phyloP scores from a whole-genome alignment of 768 basidiomycete species.

The Sporobolomyces phaffii region DNA sequence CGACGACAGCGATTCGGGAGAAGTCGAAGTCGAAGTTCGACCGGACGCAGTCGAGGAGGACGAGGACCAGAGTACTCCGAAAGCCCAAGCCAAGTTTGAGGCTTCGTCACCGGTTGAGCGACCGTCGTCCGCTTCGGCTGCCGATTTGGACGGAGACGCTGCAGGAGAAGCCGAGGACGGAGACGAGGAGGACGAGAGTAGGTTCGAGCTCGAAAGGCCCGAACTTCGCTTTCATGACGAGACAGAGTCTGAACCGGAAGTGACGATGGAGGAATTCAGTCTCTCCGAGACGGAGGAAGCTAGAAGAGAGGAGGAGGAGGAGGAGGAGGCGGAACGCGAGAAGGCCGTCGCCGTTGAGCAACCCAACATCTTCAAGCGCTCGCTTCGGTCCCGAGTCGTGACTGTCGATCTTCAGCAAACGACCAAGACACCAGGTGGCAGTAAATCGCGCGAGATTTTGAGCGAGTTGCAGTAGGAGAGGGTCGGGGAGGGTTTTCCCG shows the following conservation, averaged over 20 bases:
- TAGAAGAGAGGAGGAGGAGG: conserved; percentile 1
- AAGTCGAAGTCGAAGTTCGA: neutral
- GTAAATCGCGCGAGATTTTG: conserved; percentile 6
- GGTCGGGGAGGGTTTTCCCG: no score
- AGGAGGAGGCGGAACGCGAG: conserved; percentile 39
- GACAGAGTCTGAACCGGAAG: conserved; percentile 14
- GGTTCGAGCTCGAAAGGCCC: conserved; percentile 29
- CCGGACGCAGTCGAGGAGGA: neutral
- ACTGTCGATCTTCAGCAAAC: conserved; percentile 18
- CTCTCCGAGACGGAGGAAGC: no score
- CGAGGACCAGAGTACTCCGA: conserved; percentile 1
- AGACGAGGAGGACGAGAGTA: conserved; percentile 11
- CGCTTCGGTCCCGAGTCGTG: conserved; percentile 19
- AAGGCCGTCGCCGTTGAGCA: conserved; percentile 56
- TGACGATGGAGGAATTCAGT: neutral
- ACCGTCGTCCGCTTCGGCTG: no score
- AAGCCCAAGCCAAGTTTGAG: neutral
- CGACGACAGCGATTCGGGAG: conserved; percentile 18
- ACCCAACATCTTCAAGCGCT: conserved; percentile 16
- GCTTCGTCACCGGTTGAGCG: no score
- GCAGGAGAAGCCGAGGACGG: neutral
- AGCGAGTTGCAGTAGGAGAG: conserved; percentile 18
- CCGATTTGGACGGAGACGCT: neutral
- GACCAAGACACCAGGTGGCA: conserved; percentile 2
- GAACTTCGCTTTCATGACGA: conserved; percentile 28